Evolutionary conservation across 768 basidiomycete genomes (phyloP).

Genomic region (Podaxis pistillaris): DNA sequence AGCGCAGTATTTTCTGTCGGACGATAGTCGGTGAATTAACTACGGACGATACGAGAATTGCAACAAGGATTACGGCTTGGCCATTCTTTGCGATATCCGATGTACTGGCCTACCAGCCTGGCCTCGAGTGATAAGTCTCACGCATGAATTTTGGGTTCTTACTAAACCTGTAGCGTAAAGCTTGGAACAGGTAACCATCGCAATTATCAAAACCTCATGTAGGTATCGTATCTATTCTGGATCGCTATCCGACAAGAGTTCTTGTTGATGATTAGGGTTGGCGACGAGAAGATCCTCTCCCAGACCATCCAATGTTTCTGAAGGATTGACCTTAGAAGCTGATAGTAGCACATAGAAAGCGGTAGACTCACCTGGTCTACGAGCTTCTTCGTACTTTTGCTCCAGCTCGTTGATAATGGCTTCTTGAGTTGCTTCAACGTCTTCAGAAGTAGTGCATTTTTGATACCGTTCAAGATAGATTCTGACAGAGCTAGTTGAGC

Average conservation of each 20-base stretch:
- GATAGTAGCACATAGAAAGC: background rate
- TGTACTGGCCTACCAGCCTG: no score
- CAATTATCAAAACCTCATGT: background rate
- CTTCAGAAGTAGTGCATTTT: constrained; percentile 61
- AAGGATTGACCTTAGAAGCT: background rate
- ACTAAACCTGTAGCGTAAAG: no score
- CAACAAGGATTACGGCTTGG: no score
- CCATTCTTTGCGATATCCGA: no score
- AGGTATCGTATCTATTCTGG: background rate
- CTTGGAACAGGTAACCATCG: no score
- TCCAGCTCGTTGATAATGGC: constrained; percentile 70
- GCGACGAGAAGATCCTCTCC: constrained; percentile 62
- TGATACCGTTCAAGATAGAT: constrained; percentile 72
- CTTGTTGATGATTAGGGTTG: constrained; percentile 61
- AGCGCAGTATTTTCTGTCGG: no score
- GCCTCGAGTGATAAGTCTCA: no score
- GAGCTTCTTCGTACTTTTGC: constrained; percentile 54
- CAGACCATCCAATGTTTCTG: constrained; percentile 23
- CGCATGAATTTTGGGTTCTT: no score
- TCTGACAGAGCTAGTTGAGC: constrained; percentile 28
- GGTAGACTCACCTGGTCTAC: constrained; percentile 44
- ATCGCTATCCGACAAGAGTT: background rate
- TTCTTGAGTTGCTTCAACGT: constrained; percentile 61
- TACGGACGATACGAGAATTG: no score
- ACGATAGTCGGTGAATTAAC: no score